Evolutionary conservation across 768 basidiomycete genomes (phyloP).

Genomic region (Lyophyllum semitale): DNA sequence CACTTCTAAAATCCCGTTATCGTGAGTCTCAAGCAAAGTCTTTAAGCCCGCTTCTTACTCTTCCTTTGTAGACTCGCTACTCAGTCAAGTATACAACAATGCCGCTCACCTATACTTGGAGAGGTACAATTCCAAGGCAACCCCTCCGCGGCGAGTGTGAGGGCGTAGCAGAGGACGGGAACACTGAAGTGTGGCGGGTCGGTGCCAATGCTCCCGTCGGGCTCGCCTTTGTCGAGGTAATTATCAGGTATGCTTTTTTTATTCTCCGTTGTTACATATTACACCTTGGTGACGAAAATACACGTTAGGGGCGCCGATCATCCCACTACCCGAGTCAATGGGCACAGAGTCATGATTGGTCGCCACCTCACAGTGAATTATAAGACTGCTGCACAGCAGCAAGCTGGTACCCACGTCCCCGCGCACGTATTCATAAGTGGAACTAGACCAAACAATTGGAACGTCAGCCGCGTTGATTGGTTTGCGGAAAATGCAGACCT

Average conservation of each 20-base stretch:
- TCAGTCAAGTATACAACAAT: not conserved
- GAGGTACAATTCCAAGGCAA: constrained; percentile 1
- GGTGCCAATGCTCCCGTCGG: not conserved
- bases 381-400: not conserved
- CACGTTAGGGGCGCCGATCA: constrained; percentile 1
- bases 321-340: not conserved
- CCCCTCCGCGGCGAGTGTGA: not conserved
- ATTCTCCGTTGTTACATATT: not conserved
- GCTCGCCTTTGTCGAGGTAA: not conserved
- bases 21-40: not conserved
- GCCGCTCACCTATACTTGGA: not conserved
- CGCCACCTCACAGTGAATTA: constrained; percentile 6
- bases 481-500: not conserved
- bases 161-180: not conserved
- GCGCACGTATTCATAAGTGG: constrained; percentile 5
- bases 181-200: not conserved
- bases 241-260: not conserved
- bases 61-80: too few species aligned
- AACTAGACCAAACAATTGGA: not conserved
- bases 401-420: not conserved
- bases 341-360: not conserved
- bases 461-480: not conserved
- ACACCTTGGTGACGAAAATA: too few species aligned
- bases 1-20: not conserved
- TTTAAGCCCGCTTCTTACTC: too few species aligned